Evolutionary conservation across 2,329 filamentous ascomycete genomes (phyloP), one percentile per base, ranked within the genome.

Genomic region (Monosporascus sp.): DNA sequence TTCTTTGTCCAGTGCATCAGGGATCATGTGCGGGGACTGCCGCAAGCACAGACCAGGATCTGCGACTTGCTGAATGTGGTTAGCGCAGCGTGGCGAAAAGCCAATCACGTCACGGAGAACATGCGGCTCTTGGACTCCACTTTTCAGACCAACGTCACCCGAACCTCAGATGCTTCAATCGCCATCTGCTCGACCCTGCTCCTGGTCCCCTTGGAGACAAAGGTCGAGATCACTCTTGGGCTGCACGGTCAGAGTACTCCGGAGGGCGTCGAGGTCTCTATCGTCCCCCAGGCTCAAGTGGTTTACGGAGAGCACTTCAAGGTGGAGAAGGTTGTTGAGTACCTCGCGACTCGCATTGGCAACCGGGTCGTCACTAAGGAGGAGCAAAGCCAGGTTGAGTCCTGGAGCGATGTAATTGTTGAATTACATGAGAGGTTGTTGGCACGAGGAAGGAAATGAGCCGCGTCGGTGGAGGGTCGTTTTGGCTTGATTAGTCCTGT

Each of bases 251-350:
- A 70, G 9, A 73, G 70, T 48, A 71, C 70, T 0, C 70, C 72
- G 1, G 73, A 75, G n/a, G 76, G 78, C 3, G 71, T 86, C 11
- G 76, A 81, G 1, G 75, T 89, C 37, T 68, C 70, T 16, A 72
- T 88, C 24, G 71, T 71, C 6, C 75, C 79, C 1, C 73, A 72
- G 22, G 87, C 84, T 0, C 77, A 75, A 50, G 82, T 92, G 1
- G 74, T 91, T 2, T 94, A 94, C 66, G 89, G 89, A 0, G 88
- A 93, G 70, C 78, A 81, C 55, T 91, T 92, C 68, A 89, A 90
- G 58, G 82, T 85, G 58, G 80, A 76, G 49, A 91, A 89, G 70
- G 86, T 94, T 75, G 75, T 73, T n/a, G 87, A 90, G 52, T 91
- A 88, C 60, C 65, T 94, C 57, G 68, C 74, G 14, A 78, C 78